A percentile compares a stretch with the other conserved stretches of the same genome.
Evolutionary conservation across 2,329 filamentous ascomycete genomes (phyloP).

Genomic region (Zymoseptoria ardabiliae): DNA sequence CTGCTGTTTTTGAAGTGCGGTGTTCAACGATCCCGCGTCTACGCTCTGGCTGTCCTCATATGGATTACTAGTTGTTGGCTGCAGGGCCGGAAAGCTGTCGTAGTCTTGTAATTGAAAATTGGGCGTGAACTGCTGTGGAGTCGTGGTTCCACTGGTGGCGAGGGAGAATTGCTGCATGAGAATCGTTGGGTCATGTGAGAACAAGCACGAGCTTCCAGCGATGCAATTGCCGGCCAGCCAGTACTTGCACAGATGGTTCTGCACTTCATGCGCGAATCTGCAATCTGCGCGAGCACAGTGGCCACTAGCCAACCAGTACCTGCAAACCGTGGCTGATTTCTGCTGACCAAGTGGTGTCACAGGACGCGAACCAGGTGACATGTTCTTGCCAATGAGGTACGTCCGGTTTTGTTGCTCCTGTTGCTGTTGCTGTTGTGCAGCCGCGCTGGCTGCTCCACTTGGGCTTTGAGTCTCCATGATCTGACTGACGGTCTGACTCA

Average conservation of each 20-base stretch:
- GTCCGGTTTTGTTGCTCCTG: conserved; percentile 50
- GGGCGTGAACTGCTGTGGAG: conserved; percentile 55
- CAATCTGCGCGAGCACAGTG: conserved; percentile 93
- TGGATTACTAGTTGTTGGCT: conserved; percentile 38
- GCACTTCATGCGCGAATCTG: conserved; percentile 92
- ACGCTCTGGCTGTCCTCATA: conserved; percentile 30
- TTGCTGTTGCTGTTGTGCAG: conserved; percentile 18
- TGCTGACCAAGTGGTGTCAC: conserved; percentile 67
- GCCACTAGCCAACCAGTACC: conserved; percentile 94
- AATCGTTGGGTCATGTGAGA: conserved; percentile 89
- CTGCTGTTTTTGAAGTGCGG: conserved; percentile 33
- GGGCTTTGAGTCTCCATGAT: conserved; percentile 68
- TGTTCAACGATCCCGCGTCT: conserved; percentile 37
- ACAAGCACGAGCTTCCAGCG: conserved; percentile 87
- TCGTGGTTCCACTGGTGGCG: conserved; percentile 52
- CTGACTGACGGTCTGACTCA: conserved; percentile 82
- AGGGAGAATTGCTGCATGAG: conserved; percentile 75
- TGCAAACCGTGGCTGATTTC: conserved; percentile 86
- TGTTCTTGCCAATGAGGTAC: conserved; percentile 82
- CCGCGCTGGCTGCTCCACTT: conserved; percentile 33
- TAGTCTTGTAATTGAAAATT: conserved; percentile 76
- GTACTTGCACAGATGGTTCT: conserved; percentile 98
- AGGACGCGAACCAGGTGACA: conserved; percentile 64
- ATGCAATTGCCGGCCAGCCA: conserved; percentile 95
- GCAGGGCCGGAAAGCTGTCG: conserved; percentile 74